Evolutionary conservation across 306 rosid genomes (phyloP).

Genomic region (Begonia loranthoides): DNA sequence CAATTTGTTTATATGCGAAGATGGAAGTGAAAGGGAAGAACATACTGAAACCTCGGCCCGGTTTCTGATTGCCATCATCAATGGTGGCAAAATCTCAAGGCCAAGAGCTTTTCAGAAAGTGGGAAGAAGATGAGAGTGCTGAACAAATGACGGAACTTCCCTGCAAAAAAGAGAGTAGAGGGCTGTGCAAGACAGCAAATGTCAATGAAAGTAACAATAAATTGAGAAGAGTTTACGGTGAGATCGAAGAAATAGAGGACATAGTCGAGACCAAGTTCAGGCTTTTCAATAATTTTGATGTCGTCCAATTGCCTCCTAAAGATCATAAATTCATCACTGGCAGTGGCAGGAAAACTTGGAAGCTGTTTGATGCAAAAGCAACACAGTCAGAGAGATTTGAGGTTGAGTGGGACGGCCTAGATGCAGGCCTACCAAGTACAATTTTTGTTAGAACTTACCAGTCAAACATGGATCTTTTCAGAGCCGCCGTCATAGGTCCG

Average conservation of each 20-base stretch:
- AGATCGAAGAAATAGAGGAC: slow-evolving; percentile 17
- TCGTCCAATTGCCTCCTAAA: not conserved
- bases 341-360: not conserved
- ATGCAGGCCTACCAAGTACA: slow-evolving; percentile 1
- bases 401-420: slow-evolving; percentile 4
- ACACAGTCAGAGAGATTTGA: not conserved
- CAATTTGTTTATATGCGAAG: too few species aligned
- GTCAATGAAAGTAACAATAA: not conserved
- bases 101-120: too few species aligned
- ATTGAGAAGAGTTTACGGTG: slow-evolving; percentile 10
- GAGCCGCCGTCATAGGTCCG: slow-evolving; percentile 17
- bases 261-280: slow-evolving; percentile 6
- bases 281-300: slow-evolving; percentile 8
- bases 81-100: too few species aligned
- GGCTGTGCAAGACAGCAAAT: not conserved
- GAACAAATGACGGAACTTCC: too few species aligned
- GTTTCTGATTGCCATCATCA: too few species aligned
- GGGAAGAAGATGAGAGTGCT: too few species aligned
- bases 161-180: too few species aligned
- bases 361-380: too few species aligned
- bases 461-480: slow-evolving; percentile 14
- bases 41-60: too few species aligned
- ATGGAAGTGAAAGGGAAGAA: too few species aligned
- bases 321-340: slow-evolving; percentile 8
- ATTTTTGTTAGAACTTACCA: slow-evolving; percentile 16